Evolutionary conservation across 2,329 filamentous ascomycete species (phyloP).

Genomic region (Lachnum nothofagi): DNA sequence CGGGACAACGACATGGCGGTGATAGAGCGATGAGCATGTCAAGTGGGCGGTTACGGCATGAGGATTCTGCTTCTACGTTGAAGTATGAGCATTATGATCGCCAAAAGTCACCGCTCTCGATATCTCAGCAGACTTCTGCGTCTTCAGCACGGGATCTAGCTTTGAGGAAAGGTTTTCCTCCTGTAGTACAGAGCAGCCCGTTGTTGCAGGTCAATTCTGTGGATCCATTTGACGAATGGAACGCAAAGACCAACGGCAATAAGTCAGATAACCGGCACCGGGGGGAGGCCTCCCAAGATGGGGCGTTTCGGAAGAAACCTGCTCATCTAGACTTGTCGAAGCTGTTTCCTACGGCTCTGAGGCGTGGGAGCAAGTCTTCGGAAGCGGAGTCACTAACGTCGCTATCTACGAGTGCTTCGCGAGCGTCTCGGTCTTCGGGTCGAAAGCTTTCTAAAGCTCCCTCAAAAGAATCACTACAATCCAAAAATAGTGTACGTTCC

Average conservation of each 20-base stretch:
- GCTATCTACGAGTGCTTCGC: constrained; percentile 15
- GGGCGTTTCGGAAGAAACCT: constrained; percentile 26
- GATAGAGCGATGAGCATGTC: constrained; percentile 34
- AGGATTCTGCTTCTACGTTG: constrained; percentile 41
- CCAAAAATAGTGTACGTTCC: constrained; percentile 23
- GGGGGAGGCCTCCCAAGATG: constrained; percentile 8
- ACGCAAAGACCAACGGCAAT: constrained; percentile 11
- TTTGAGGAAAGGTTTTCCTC: constrained; percentile 34
- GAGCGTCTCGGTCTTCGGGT: constrained; percentile 4
- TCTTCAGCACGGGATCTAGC: constrained; percentile 37
- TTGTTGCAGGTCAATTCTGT: constrained; percentile 23
- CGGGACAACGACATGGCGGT: constrained; percentile 34
- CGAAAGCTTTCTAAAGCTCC: constrained; percentile 23
- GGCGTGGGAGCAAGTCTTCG: constrained; percentile 13
- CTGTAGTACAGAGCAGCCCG: constrained; percentile 27
- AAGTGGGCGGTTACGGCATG: constrained; percentile 30
- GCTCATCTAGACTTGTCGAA: constrained; percentile 28
- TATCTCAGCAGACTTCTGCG: constrained; percentile 41
- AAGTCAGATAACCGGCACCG: not conserved
- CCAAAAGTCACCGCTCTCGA: constrained; percentile 36
- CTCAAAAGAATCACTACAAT: constrained; percentile 28
- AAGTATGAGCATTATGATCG: constrained; percentile 42
- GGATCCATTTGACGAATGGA: constrained; percentile 23
- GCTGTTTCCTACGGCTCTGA: constrained; percentile 27
- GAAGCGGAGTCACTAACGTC: constrained; percentile 17